Conservation (phyloP, 495 filamentous ascomycete genomes). For the Xylaria intraflava region DNA sequence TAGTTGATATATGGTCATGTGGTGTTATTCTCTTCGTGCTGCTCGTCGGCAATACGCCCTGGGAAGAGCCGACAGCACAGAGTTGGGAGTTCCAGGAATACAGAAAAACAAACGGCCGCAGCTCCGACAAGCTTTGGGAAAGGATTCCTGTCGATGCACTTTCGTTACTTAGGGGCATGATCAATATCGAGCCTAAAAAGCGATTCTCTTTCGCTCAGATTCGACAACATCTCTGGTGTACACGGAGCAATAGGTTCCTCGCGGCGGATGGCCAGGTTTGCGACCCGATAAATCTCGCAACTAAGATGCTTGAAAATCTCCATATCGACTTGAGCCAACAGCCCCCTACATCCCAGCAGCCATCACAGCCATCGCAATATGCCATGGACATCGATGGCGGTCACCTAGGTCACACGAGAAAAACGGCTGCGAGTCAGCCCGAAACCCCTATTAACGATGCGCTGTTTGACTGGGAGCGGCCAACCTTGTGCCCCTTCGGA, state of each 20-base stretch:
- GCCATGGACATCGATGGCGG: conserved; percentile 51
- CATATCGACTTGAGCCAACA: conserved; percentile 79
- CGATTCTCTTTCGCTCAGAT: conserved; percentile 88
- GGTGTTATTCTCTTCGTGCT: conserved; percentile 95
- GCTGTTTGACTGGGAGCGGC: conserved; percentile 72
- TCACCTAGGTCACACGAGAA: conserved; percentile 15
- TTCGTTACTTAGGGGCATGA: conserved; percentile 89
- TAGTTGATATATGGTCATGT: conserved; percentile 94
- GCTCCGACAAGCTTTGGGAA: conserved; percentile 79
- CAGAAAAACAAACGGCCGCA: conserved; percentile 66
- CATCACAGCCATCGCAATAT: conserved; percentile 35
- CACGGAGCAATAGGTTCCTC: conserved; percentile 70
- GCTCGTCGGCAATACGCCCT: conserved; percentile 92
- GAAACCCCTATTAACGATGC: conserved; percentile 62
- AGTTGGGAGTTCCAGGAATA: conserved; percentile 86
- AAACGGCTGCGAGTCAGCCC: conserved; percentile 67
- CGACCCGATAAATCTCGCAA: conserved; percentile 77
- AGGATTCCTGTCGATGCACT: conserved; percentile 68
- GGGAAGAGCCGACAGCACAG: conserved; percentile 80
- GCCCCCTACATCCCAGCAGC: conserved; percentile 48
- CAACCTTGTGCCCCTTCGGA: conserved; percentile 36
- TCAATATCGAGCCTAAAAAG: conserved; percentile 66
- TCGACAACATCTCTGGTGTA: conserved; percentile 92
- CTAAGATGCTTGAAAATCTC: conserved; percentile 87
- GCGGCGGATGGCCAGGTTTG: conserved; percentile 64